phyloP scores from a whole-genome alignment of 1,284 basidiomycete species.

The Apiotrichum laibachii region DNA sequence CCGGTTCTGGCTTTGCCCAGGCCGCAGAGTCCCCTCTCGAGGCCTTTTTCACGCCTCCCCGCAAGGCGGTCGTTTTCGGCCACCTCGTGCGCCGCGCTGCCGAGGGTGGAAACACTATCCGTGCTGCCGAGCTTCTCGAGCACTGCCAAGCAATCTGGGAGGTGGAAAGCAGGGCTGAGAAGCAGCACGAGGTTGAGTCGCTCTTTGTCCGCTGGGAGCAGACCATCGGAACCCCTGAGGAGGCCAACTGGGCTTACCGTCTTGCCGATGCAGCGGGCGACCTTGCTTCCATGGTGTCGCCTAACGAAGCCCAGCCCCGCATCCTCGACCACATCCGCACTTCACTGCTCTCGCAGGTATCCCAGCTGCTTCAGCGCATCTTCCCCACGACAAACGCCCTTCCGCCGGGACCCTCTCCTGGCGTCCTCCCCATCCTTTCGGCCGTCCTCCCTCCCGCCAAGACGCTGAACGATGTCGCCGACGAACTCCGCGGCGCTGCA shows the following conservation, averaged over 20 bases:
- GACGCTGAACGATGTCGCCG: conserved; percentile 28
- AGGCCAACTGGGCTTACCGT: conserved; percentile 19
- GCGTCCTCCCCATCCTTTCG: conserved; percentile 36
- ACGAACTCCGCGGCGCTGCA: conserved; percentile 42
- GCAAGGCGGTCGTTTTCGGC: conserved; percentile 34
- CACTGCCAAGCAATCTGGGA: conserved; percentile 46
- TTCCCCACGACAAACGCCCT: conserved; percentile 34
- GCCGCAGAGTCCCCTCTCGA: not conserved
- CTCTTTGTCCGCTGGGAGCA: conserved; percentile 35
- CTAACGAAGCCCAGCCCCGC: conserved; percentile 21
- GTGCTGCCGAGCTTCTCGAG: conserved; percentile 41
- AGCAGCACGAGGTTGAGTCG: conserved; percentile 38
- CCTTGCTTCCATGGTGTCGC: conserved; percentile 19
- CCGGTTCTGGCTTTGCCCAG: conserved; percentile 4
- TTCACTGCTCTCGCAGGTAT: conserved; percentile 25
- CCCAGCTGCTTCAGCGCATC: conserved; percentile 25
- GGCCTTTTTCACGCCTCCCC: conserved; percentile 36
- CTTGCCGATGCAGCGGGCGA: conserved; percentile 27
- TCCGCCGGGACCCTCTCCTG: conserved; percentile 33
- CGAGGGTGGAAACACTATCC: conserved; percentile 23
- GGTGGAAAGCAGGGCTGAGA: conserved; percentile 32
- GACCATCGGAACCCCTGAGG: conserved; percentile 28
- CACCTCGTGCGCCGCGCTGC: conserved; percentile 24
- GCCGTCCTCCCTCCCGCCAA: conserved; percentile 21
- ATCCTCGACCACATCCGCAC: conserved; percentile 28